A percentile compares a stretch with the other conserved stretches of the same genome.
Evolutionary conservation across 805 yeast genomes (phyloP).

Genomic region (Zygoascus tannicola): DNA sequence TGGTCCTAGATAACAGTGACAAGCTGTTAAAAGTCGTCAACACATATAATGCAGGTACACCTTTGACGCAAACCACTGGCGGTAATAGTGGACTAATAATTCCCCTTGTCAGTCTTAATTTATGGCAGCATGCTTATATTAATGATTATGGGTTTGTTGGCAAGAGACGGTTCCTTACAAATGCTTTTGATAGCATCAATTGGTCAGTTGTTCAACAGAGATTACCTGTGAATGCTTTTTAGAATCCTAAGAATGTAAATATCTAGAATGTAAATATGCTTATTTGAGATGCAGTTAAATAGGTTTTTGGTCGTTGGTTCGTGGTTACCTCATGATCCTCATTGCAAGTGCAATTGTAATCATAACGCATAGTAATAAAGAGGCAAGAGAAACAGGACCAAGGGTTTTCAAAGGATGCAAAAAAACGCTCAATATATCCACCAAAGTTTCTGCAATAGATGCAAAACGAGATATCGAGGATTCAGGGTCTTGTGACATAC

Average conservation of each 20-base stretch:
- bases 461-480: constrained; percentile 45
- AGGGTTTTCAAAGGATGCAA: constrained; percentile 44
- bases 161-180: constrained; percentile 59
- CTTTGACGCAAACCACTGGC: constrained; percentile 32
- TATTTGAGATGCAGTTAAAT: no score
- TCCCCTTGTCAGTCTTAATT: constrained; percentile 66
- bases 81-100: constrained; percentile 1
- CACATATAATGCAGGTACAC: constrained; percentile 89
- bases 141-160: constrained; percentile 79
- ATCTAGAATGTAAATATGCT: neutral
- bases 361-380: constrained; percentile 8
- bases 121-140: constrained; percentile 82
- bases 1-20: constrained; percentile 37
- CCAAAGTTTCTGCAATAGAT: constrained; percentile 67
- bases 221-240: constrained; percentile 9
- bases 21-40: constrained; percentile 55
- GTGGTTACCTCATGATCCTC: no score
- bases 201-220: constrained; percentile 45
- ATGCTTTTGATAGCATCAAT: constrained; percentile 68
- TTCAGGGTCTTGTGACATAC: constrained; percentile 72
- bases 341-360: neutral
- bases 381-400: constrained; percentile 22
- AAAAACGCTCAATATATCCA: constrained; percentile 69
- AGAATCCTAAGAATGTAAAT: neutral
- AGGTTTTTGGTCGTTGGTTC: no score